A percentile compares a stretch with the other conserved stretches of the same genome.
Conservation (phyloP, 371 early-diverging fungal genomes). For the Apophysomyces elegans region DNA sequence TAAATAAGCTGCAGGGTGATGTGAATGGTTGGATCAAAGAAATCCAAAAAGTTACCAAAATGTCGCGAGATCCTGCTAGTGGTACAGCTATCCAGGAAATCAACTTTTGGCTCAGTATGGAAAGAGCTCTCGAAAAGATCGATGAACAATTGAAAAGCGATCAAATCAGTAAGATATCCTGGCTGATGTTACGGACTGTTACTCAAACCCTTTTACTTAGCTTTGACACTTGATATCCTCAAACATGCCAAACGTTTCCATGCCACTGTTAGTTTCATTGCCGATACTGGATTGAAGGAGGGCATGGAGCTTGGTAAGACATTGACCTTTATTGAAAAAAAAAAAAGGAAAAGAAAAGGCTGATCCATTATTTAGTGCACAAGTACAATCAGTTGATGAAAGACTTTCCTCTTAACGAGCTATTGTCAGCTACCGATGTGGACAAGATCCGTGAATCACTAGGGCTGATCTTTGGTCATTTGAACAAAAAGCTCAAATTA, state of each 20-base stretch:
- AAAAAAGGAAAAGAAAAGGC: not conserved
- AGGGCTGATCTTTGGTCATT: conserved; percentile 87
- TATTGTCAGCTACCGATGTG: conserved; percentile 93
- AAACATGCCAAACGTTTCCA: conserved; percentile 98
- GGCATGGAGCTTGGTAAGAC: conserved; percentile 77
- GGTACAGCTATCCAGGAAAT: conserved; percentile 97
- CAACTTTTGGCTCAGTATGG: conserved; percentile 98
- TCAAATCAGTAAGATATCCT: conserved; percentile 68
- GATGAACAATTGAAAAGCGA: conserved; percentile 95
- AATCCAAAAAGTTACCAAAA: conserved; percentile 97
- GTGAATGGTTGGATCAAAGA: conserved; percentile 99
- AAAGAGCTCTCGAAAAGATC: conserved; percentile 89
- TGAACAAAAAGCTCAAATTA: conserved; percentile 96
- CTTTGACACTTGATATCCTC: conserved; percentile 91
- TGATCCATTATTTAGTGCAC: conserved; percentile 57
- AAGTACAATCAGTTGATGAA: conserved; percentile 98
- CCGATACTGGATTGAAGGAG: conserved; percentile 98
- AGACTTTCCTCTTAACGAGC: conserved; percentile 96
- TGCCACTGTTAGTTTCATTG: conserved; percentile 95
- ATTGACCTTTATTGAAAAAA: too few relatives aligned
- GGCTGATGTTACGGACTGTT: not conserved
- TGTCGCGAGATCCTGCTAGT: conserved; percentile 90
- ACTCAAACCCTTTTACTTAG: conserved; percentile 26
- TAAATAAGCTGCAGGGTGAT: conserved; percentile 92
- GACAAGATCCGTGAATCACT: conserved; percentile 82